Evolutionary conservation across 2,329 filamentous ascomycete species (phyloP).

Genomic region (Daldinia sp.): DNA sequence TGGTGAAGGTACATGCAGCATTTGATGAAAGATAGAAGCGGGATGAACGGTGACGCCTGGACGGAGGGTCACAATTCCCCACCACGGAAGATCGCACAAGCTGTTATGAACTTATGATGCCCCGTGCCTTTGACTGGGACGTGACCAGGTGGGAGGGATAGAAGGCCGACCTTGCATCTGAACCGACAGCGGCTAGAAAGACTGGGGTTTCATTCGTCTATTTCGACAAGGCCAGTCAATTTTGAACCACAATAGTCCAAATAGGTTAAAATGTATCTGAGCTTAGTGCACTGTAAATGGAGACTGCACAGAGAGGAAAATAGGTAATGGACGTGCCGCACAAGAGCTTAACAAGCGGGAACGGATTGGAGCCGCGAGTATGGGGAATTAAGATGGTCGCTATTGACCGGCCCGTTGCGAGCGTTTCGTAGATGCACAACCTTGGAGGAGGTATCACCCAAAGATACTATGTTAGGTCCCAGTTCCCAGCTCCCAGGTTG

Average conservation of each 20-base stretch:
- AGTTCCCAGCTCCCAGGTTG: not conserved
- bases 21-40: conserved; percentile 42
- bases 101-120: conserved; percentile 47
- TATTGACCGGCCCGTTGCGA: conserved; percentile 39
- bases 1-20: conserved; percentile 43
- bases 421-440: conserved; percentile 31
- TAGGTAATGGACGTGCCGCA: conserved; percentile 17
- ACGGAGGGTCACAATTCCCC: conserved; percentile 50
- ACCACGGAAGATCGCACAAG: conserved; percentile 52
- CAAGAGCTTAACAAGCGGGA: conserved; percentile 32
- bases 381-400: conserved; percentile 39
- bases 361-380: conserved; percentile 34
- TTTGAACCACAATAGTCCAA: conserved; percentile 41
- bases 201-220: conserved; percentile 53
- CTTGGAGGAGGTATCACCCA: conserved; percentile 25
- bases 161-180: conserved; percentile 52
- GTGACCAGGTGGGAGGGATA: conserved; percentile 47
- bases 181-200: conserved; percentile 51
- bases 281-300: conserved; percentile 18
- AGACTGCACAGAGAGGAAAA: conserved; percentile 17
- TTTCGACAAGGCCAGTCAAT: conserved; percentile 40
- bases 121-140: conserved; percentile 49
- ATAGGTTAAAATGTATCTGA: conserved; percentile 32
- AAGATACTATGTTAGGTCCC: conserved; percentile 9
- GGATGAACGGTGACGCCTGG: conserved; percentile 49